Conservation (phyloP, 257 asterid genomes). For the Penstemon barbatus region DNA sequence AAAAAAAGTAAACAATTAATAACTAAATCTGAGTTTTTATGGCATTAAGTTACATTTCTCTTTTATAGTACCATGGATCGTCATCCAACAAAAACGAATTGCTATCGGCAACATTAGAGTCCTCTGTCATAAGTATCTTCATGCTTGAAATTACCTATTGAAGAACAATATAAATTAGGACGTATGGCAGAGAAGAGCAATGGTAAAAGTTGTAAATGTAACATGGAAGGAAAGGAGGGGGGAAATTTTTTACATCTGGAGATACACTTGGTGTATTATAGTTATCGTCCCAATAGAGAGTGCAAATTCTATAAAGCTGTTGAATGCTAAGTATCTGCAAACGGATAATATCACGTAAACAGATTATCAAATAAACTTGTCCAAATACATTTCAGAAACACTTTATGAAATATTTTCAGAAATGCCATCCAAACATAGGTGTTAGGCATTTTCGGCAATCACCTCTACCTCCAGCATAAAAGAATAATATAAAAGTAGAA, state of each 20-base stretch:
- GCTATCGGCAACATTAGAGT: slow-evolving; percentile 44
- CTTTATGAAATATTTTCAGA: no score
- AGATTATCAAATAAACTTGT: no score
- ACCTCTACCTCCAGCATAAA: no score
- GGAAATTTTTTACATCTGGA: slow-evolving; percentile 45
- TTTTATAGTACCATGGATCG: slow-evolving; percentile 48
- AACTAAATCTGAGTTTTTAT: no score
- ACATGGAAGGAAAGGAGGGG: not conserved
- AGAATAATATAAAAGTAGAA: not conserved
- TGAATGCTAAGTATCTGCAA: slow-evolving; percentile 68
- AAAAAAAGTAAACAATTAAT: slow-evolving; percentile 1
- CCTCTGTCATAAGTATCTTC: slow-evolving; percentile 47
- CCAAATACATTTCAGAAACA: no score
- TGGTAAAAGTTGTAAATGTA: not conserved
- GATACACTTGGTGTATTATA: slow-evolving; percentile 51
- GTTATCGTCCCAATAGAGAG: slow-evolving; percentile 53
- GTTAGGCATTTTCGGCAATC: no score
- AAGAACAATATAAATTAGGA: not conserved
- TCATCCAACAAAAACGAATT: slow-evolving; percentile 63
- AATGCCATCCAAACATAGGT: no score
- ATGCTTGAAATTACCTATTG: slow-evolving; percentile 56
- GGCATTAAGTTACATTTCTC: not conserved
- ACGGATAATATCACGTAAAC: slow-evolving; percentile 8
- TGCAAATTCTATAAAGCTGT: slow-evolving; percentile 74
- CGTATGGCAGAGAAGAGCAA: no score